Evolutionary conservation across 768 basidiomycete genomes (phyloP).

Genomic region (Asterophora lycoperdoides): DNA sequence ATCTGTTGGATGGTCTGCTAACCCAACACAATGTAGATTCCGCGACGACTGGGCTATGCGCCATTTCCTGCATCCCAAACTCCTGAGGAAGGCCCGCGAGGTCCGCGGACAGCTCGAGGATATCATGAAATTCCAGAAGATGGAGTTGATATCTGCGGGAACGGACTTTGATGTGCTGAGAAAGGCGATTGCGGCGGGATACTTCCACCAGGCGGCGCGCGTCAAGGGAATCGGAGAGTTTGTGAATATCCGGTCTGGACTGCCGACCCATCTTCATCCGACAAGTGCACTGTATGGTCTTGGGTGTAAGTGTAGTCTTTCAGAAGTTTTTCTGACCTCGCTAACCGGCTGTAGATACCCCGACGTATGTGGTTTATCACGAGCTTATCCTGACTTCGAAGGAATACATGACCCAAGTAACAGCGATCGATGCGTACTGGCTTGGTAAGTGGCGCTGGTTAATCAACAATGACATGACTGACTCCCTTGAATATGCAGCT

Average conservation of each 20-base stretch:
- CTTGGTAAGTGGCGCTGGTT: conserved; percentile 53
- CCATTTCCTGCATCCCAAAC: conserved; percentile 95
- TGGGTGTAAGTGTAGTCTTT: conserved; percentile 60
- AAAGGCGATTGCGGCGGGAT: conserved; percentile 96
- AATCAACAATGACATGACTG: background rate
- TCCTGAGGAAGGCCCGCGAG: conserved; percentile 91
- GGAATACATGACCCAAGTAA: conserved; percentile 99
- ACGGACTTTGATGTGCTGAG: conserved; percentile 93
- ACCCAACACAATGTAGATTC: conserved; percentile 49
- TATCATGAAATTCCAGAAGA: conserved; percentile 99
- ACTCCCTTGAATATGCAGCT: conserved; percentile 41
- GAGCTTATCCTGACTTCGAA: conserved; percentile 94
- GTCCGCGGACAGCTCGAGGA: conserved; percentile 95
- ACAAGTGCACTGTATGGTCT: conserved; percentile 95
- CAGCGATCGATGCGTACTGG: conserved; percentile 96
- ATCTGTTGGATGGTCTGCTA: conserved; percentile 1
- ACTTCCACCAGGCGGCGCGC: conserved; percentile 97
- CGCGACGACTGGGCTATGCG: conserved; percentile 93
- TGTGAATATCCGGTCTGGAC: conserved; percentile 91
- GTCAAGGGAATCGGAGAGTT: conserved; percentile 99
- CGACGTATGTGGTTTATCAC: conserved; percentile 95
- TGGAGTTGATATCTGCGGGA: conserved; percentile 86
- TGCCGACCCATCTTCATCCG: conserved; percentile 94
- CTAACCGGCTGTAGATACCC: conserved; percentile 61
- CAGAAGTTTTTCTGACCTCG: conserved; percentile 1